Base-by-base conservation (phyloP, 31 red algal species). In the Asparagopsis taxiformis region DNA sequence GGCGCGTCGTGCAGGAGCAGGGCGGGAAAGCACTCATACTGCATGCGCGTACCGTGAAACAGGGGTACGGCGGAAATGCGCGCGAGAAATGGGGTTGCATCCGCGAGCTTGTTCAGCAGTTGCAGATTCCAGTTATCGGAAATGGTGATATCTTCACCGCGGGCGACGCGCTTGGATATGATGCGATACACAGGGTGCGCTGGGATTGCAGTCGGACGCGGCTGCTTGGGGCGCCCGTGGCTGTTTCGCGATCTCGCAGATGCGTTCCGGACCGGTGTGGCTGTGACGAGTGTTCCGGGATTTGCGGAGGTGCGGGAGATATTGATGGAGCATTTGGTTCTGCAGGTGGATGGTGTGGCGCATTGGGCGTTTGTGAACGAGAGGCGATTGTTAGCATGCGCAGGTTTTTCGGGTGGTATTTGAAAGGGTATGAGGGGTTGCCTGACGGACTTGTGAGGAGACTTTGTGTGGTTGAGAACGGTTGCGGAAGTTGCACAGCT, bases 81-180 rank as follows among this genome's bases (percentile, higher is more conserved):
- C n/a, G 57, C n/a, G 65, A 49, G 56, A 44, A 54, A 23, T 87
- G 82, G 82, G 15, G 29, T n/a, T 32, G 50, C 36, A 82, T 91
- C 58, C 36, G 52, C 7, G 37, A 36, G 59, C 69, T 83, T 9
- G 65, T 44, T 29, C 51, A 81, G 8, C 55, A 59, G 23, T 32
- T 91, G n/a, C 19, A 49, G 21, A 70, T 91, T 39, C 77, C 77
- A 3, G 78, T 91, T 39, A 55, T 91, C 62, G 87, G 68, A 21
- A 91, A 91, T 51, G 87, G 87, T 23, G 87, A 91, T 66, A 56
- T 91, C 8, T 82, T 82, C 28, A 70, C 57, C 6, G 78, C 72
- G 15, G 37, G n/a, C 10, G 78, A 91, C 44, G 68, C 67, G 29
- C 10, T 7, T 70, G 25, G 15, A 72, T 21, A 68, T 82, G 77